A percentile compares a stretch with the other conserved stretches of the same genome.
Evolutionary conservation across 2,329 filamentous ascomycete species (phyloP).

Genomic region (Whalleya microplaca): DNA sequence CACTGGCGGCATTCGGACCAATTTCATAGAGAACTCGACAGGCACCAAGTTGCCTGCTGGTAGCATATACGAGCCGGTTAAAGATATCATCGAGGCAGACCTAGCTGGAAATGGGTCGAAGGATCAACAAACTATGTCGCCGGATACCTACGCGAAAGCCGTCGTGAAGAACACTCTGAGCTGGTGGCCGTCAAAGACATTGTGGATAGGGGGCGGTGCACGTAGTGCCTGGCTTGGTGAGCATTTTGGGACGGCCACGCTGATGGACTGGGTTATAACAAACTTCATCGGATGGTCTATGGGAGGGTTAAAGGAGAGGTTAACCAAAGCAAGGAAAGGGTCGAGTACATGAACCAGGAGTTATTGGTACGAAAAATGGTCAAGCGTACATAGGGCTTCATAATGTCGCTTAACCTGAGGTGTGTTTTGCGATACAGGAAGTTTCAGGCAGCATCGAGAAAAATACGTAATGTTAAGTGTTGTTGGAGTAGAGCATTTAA

Average conservation of each 20-base stretch:
- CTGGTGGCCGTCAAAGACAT: conserved; percentile 7
- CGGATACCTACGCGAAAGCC: conserved; percentile 14
- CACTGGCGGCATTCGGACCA: conserved; percentile 39
- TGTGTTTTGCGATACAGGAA: no score
- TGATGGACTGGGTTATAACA: conserved; percentile 19
- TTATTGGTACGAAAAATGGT: no score
- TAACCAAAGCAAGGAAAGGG: neutral
- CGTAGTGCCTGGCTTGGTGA: conserved; percentile 9
- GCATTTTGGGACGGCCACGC: conserved; percentile 10
- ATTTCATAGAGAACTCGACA: conserved; percentile 30
- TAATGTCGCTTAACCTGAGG: no score
- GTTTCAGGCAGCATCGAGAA: no score
- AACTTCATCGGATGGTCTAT: conserved; percentile 13
- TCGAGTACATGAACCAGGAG: neutral
- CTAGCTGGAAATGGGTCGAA: conserved; percentile 12
- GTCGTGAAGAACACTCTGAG: conserved; percentile 20
- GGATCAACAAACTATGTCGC: conserved; percentile 8
- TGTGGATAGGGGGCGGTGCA: conserved; percentile 21
- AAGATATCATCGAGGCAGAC: conserved; percentile 16
- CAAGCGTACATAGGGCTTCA: no score
- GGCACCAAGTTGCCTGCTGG: conserved; percentile 7
- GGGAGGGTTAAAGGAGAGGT: neutral
- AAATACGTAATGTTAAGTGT: no score
- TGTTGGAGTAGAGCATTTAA: no score
- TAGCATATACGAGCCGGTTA: conserved; percentile 18